Conservation (phyloP, 2,329 filamentous ascomycete genomes). For the Cadophora gregata region DNA sequence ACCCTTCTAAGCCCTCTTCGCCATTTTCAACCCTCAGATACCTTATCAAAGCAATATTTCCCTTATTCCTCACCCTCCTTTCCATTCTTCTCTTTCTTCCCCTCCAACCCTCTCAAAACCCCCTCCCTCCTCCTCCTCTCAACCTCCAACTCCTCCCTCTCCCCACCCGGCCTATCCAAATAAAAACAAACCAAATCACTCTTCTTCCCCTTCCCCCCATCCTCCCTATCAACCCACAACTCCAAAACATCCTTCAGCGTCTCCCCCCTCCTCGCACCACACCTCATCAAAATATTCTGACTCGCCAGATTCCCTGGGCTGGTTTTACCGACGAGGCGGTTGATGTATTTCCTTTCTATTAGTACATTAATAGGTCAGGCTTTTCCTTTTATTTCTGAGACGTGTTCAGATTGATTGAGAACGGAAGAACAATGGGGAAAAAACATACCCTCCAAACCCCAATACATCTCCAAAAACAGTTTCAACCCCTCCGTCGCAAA, state of each 20-base stretch:
- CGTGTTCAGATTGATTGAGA: not conserved
- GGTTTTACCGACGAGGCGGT: conserved; percentile 33
- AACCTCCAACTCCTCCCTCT: not conserved
- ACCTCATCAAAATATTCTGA: conserved; percentile 28
- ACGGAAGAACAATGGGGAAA: not conserved
- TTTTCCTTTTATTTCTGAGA: no score
- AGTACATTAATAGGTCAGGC: not conserved
- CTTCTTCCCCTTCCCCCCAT: no score
- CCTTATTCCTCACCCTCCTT: no score
- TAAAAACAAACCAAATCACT: conserved; percentile 34
- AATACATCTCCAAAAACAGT: conserved; percentile 34
- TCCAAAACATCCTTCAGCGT: conserved; percentile 19
- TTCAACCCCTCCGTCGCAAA: conserved; percentile 34
- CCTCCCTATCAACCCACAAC: conserved; percentile 18
- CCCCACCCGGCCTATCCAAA: conserved; percentile 31
- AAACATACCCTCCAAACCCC: conserved; percentile 29
- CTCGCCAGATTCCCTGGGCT: conserved; percentile 32
- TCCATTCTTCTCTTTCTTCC: not conserved
- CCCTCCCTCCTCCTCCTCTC: not conserved
- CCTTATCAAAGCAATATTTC: no score
- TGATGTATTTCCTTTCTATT: conserved; percentile 32
- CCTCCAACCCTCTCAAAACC: not conserved
- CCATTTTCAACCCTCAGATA: no score
- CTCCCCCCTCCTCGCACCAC: conserved; percentile 32
- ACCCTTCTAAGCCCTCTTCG: no score